Percentiles rank a stretch among this genome's conserved stretches.
Evolutionary conservation across 352 stramenopile genomes (phyloP).

Genomic region (Globisporangium cylindrosporum): DNA sequence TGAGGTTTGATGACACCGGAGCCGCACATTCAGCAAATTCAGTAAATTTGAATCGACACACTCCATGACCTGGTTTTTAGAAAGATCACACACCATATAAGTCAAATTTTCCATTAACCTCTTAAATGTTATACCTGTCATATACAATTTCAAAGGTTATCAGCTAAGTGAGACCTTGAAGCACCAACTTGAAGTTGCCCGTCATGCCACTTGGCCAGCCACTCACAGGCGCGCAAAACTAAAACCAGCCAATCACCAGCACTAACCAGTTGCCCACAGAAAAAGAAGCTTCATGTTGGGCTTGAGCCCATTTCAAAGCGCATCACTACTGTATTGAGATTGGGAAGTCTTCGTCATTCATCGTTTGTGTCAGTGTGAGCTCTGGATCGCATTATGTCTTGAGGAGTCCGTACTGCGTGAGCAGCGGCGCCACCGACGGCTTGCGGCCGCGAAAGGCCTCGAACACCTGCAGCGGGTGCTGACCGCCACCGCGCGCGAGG

Average conservation of each 20-base stretch:
- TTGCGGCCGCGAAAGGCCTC: conserved; percentile 94
- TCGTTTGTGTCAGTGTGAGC: neutral
- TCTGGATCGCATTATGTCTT: neutral
- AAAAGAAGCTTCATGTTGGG: neutral
- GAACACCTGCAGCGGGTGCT: conserved; percentile 93
- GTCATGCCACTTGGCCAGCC: conserved; percentile 1
- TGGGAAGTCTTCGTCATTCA: neutral
- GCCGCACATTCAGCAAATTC: neutral
- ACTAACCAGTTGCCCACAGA: neutral
- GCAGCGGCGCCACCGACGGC: conserved; percentile 90
- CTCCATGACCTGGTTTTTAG: neutral
- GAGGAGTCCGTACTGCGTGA: conserved; percentile 93
- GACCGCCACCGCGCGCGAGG: conserved; percentile 79
- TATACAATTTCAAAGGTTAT: neutral
- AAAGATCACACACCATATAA: neutral
- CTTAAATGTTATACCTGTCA: neutral
- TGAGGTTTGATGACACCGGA: neutral
- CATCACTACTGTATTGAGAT: neutral
- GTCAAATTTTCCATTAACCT: neutral
- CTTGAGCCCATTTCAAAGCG: neutral
- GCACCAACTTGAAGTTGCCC: conserved; percentile 12
- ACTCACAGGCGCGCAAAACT: conserved; percentile 15
- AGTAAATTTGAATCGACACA: neutral
- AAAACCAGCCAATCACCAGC: conserved; percentile 3
- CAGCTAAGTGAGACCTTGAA: conserved; percentile 2